Evolutionary conservation across 768 basidiomycete genomes (phyloP).

Genomic region (Mycena vitilis): DNA sequence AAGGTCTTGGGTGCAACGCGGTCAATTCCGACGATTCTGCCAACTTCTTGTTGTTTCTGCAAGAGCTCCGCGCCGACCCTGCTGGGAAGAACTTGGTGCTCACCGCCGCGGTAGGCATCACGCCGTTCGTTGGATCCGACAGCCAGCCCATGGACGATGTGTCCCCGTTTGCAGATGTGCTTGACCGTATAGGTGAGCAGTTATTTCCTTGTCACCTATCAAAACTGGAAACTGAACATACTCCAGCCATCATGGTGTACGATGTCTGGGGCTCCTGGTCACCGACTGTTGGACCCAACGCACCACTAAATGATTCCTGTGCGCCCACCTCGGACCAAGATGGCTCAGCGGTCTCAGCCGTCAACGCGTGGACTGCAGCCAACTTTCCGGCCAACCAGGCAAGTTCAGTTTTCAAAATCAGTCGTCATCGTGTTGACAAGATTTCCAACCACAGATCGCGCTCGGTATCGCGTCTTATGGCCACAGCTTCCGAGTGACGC

Average conservation of each 20-base stretch:
- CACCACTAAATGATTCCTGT: constrained; percentile 86
- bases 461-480: constrained; percentile 90
- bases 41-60: constrained; percentile 84
- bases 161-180: constrained; percentile 68
- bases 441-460: constrained; percentile 57
- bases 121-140: constrained; percentile 71
- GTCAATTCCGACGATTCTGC: constrained; percentile 72
- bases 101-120: constrained; percentile 75
- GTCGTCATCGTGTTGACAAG: not conserved
- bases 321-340: constrained; percentile 64
- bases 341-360: constrained; percentile 82
- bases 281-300: constrained; percentile 78
- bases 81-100: constrained; percentile 70
- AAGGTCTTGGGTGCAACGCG: constrained; percentile 78
- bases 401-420: not conserved
- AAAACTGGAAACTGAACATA: not conserved
- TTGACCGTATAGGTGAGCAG: constrained; percentile 74
- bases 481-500: constrained; percentile 70
- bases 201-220: not conserved
- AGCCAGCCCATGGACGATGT: constrained; percentile 72
- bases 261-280: constrained; percentile 69
- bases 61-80: constrained; percentile 69
- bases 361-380: constrained; percentile 79
- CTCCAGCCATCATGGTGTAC: constrained; percentile 70
- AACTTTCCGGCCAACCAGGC: constrained; percentile 73